Conservation (phyloP, 495 filamentous ascomycete species). For the Podospora australis region DNA sequence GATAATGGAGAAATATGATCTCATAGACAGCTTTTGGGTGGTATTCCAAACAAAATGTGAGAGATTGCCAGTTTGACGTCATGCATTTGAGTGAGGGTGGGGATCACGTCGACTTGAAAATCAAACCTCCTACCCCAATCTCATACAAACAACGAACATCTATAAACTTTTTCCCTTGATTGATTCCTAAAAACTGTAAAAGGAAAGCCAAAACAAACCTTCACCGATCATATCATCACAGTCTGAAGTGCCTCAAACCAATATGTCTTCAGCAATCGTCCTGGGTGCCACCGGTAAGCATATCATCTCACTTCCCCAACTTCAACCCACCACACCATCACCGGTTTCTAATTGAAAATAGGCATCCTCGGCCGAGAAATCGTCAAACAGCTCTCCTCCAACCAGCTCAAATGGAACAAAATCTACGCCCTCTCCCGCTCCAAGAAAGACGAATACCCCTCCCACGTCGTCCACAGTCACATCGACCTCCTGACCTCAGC, state of each 20-base stretch:
- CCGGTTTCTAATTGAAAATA: too few species aligned
- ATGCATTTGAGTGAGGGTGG: neutral
- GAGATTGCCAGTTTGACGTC: neutral
- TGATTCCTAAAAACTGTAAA: too few species aligned
- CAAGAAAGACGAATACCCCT: conserved; percentile 32
- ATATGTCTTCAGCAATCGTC: conserved; percentile 19
- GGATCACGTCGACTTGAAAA: too few species aligned
- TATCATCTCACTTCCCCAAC: neutral
- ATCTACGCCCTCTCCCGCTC: conserved; percentile 41
- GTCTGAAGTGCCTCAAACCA: neutral
- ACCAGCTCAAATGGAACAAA: conserved; percentile 33
- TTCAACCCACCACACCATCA: neutral
- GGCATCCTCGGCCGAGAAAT: conserved; percentile 46
- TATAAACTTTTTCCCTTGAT: neutral
- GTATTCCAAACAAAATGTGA: neutral
- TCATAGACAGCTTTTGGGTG: neutral
- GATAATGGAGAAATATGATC: too few species aligned
- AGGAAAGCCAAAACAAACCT: too few species aligned
- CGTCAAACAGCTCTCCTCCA: conserved; percentile 34
- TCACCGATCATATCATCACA: neutral
- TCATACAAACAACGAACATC: neutral
- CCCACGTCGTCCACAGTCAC: conserved; percentile 39
- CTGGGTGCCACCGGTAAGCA: conserved; percentile 17
- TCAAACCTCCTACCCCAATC: neutral
- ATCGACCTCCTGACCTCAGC: conserved; percentile 39